Conservation (phyloP, 352 stramenopile species). For the Saprolegnia diclina region DNA sequence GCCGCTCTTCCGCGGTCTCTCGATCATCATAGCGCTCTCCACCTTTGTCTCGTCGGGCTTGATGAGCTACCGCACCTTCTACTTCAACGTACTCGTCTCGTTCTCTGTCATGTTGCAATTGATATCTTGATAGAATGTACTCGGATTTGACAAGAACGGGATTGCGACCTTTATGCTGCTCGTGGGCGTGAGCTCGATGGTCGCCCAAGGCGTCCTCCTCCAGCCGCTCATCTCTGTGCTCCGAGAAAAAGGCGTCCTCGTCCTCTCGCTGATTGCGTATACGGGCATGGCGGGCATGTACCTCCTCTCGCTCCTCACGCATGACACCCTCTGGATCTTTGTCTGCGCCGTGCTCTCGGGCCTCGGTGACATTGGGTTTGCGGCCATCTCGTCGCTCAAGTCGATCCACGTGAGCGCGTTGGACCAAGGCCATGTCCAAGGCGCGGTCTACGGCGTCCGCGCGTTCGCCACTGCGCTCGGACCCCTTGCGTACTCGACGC, state of each 20-base stretch:
- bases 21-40: conserved; percentile 57
- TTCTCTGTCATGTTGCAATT: background rate
- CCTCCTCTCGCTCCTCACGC: conserved; percentile 44
- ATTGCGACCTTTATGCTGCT: conserved; percentile 54
- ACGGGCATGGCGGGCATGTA: conserved; percentile 42
- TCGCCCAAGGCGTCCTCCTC: conserved; percentile 57
- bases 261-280: conserved; percentile 43
- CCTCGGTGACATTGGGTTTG: conserved; percentile 62
- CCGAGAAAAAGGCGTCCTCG: conserved; percentile 59
- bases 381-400: conserved; percentile 52
- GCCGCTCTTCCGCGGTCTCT: conserved; percentile 57
- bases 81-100: conserved; percentile 46
- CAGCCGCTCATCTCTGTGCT: conserved; percentile 50
- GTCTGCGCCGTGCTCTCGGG: conserved; percentile 37
- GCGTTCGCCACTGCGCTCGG: conserved; percentile 57
- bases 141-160: conserved; percentile 65
- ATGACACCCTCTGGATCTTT: conserved; percentile 55
- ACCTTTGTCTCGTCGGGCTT: conserved; percentile 54
- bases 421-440: conserved; percentile 71
- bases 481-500: conserved; percentile 45
- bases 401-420: conserved; percentile 46
- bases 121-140: conserved; percentile 37
- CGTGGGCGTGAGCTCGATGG: conserved; percentile 46
- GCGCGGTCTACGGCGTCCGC: conserved; percentile 59
- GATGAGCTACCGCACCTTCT: conserved; percentile 63